Evolutionary conservation across 1,284 basidiomycete genomes (phyloP).

Genomic region (Sanghuangporus sanghuang): DNA sequence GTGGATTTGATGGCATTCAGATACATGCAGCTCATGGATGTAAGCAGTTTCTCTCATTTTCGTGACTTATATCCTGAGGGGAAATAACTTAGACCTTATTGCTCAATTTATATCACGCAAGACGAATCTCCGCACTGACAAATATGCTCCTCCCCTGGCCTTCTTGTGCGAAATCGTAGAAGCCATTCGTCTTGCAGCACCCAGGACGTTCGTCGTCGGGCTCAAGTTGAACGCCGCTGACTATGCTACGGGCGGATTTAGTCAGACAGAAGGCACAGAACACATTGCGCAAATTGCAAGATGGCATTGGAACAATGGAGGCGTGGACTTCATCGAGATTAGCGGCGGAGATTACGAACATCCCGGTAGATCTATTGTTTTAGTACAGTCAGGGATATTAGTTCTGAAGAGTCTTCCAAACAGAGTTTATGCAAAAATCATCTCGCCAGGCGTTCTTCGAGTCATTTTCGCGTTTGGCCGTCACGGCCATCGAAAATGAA

Average conservation of each 20-base stretch:
- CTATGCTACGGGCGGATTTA: slow-evolving; percentile 52
- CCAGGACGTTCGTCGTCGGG: slow-evolving; percentile 66
- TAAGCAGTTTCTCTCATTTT: slow-evolving; percentile 32
- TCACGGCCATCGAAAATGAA: slow-evolving; percentile 34
- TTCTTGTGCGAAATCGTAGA: slow-evolving; percentile 63
- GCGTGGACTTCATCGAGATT: slow-evolving; percentile 81
- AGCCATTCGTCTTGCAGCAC: slow-evolving; percentile 54
- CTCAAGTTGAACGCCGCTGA: slow-evolving; percentile 89
- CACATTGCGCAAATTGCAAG: slow-evolving; percentile 61
- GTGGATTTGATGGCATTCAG: slow-evolving; percentile 89
- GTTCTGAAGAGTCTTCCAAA: not conserved
- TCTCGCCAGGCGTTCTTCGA: slow-evolving; percentile 29
- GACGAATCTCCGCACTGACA: slow-evolving; percentile 68
- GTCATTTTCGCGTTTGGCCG: slow-evolving; percentile 30
- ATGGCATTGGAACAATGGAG: slow-evolving; percentile 37
- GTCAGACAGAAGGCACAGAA: slow-evolving; percentile 39
- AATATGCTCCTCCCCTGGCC: slow-evolving; percentile 54
- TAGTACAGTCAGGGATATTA: not conserved
- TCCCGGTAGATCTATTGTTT: slow-evolving; percentile 44
- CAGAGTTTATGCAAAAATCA: slow-evolving; percentile 42
- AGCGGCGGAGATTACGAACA: slow-evolving; percentile 86
- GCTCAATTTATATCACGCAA: slow-evolving; percentile 81
- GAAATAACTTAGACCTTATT: slow-evolving; percentile 57
- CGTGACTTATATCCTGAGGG: not conserved
- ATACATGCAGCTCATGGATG: slow-evolving; percentile 89